Evolutionary conservation across 768 basidiomycete genomes (phyloP).

Genomic region (Mycena olivaceomarginata): DNA sequence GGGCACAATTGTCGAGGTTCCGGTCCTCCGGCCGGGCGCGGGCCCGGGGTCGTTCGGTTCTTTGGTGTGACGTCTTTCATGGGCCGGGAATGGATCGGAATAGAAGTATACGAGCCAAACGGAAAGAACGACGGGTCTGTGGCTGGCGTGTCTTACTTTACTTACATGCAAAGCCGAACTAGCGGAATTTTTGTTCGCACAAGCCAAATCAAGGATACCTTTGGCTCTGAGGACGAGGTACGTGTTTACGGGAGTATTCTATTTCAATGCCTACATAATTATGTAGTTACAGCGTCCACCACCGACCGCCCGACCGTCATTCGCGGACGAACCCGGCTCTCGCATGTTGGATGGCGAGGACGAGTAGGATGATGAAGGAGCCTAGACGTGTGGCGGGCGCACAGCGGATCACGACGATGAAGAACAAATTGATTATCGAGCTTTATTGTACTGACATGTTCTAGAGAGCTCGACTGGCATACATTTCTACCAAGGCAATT

Average conservation of each 20-base stretch:
- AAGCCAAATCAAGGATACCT: constrained; percentile 84
- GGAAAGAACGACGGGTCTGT: constrained; percentile 99
- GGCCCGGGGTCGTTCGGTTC: constrained; percentile 92
- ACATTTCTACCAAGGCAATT: too few relatives aligned
- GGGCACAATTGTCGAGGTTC: constrained; percentile 87
- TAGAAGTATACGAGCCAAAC: constrained; percentile 87
- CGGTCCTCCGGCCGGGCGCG: too few relatives aligned
- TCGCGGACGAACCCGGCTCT: too few relatives aligned
- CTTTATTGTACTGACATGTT: too few relatives aligned
- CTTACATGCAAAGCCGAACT: constrained; percentile 78
- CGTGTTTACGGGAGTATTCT: constrained; percentile 15
- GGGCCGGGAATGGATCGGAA: constrained; percentile 95
- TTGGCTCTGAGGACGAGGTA: constrained; percentile 66
- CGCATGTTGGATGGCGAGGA: too few relatives aligned
- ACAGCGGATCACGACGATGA: too few relatives aligned
- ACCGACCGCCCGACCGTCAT: constrained; percentile 53
- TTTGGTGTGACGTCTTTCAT: constrained; percentile 89
- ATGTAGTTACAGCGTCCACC: constrained; percentile 30
- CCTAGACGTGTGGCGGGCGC: too few relatives aligned
- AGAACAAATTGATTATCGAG: too few relatives aligned
- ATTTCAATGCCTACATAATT: constrained; percentile 8
- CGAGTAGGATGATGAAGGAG: too few relatives aligned
- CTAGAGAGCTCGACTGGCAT: too few relatives aligned
- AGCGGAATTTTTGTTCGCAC: constrained; percentile 95
- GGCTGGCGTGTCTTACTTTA: constrained; percentile 87